Evolutionary conservation across 2,329 filamentous ascomycete species (phyloP).

Genomic region (Zymoseptoria passerinii): DNA sequence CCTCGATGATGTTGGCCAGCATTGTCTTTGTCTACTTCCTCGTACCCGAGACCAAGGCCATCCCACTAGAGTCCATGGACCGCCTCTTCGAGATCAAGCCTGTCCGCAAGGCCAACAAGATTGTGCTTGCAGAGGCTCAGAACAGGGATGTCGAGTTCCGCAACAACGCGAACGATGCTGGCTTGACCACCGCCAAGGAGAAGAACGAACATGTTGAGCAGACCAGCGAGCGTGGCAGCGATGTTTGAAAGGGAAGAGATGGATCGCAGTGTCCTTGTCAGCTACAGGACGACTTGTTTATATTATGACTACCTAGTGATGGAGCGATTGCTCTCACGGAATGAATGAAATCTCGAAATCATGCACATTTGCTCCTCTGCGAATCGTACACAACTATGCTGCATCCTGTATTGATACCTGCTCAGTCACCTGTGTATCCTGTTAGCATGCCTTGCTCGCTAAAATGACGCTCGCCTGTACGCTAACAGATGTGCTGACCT

Average conservation of each 20-base stretch:
- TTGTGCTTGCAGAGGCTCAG: slow-evolving; percentile 33
- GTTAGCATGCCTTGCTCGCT: too few relatives aligned
- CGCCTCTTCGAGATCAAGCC: slow-evolving; percentile 40
- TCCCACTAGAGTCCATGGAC: slow-evolving; percentile 42
- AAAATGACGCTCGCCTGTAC: too few relatives aligned
- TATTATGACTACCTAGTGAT: slow-evolving; percentile 4
- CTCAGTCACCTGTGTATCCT: too few relatives aligned
- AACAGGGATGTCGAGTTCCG: slow-evolving; percentile 36
- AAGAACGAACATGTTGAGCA: slow-evolving; percentile 28
- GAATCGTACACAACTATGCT: neutral
- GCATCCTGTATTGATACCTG: too few relatives aligned
- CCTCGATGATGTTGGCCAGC: slow-evolving; percentile 38
- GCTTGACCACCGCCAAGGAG: slow-evolving; percentile 30
- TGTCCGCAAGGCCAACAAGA: slow-evolving; percentile 33
- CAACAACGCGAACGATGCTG: slow-evolving; percentile 32
- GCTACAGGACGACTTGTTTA: neutral
- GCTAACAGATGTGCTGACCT: too few relatives aligned
- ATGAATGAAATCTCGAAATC: neutral
- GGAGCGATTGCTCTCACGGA: slow-evolving; percentile 12
- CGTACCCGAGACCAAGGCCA: slow-evolving; percentile 36
- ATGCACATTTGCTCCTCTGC: neutral
- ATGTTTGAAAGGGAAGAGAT: slow-evolving; percentile 2
- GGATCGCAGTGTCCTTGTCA: neutral
- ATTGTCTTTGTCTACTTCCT: slow-evolving; percentile 41
- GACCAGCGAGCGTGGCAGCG: slow-evolving; percentile 15